These are phyloP conservation scores for Solanum appendiculatum DNA, from an alignment of 257 asterid species.

Conservation along the genomic window DNA sequence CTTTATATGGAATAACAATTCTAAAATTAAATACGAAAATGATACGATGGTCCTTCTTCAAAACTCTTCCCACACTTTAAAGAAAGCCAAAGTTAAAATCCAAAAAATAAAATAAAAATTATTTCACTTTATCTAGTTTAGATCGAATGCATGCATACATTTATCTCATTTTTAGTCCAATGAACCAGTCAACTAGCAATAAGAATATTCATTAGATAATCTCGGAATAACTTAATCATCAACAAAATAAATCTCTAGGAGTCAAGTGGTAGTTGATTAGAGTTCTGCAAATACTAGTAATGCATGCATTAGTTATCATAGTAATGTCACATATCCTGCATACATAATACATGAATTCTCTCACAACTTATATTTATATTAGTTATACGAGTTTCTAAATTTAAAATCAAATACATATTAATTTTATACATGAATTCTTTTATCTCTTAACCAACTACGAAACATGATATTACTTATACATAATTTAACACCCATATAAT, in stretches of 20 bases:
- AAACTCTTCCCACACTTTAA: background rate
- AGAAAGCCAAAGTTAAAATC: background rate
- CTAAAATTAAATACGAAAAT: background rate
- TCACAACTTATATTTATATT: background rate
- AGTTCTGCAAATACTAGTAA: background rate
- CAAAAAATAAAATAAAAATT: background rate
- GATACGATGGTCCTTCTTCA: background rate
- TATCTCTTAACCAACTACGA: background rate
- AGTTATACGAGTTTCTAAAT: background rate
- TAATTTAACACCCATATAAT: fast-evolving
- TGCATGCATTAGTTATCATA: background rate
- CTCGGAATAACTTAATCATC: background rate
- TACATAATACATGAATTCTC: background rate
- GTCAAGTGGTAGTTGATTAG: background rate
- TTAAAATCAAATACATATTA: background rate
- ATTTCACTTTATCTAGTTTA: background rate
- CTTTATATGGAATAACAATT: background rate
- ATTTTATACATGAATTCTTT: background rate
- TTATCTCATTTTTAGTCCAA: background rate
- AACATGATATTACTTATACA: background rate
- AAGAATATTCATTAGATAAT: background rate
- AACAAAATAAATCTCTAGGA: background rate
- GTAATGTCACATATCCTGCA: background rate
- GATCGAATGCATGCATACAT: background rate
- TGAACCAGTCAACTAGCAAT: background rate